phyloP scores from a whole-genome alignment of 768 basidiomycete species.

The Cyclocybe aegerita region DNA sequence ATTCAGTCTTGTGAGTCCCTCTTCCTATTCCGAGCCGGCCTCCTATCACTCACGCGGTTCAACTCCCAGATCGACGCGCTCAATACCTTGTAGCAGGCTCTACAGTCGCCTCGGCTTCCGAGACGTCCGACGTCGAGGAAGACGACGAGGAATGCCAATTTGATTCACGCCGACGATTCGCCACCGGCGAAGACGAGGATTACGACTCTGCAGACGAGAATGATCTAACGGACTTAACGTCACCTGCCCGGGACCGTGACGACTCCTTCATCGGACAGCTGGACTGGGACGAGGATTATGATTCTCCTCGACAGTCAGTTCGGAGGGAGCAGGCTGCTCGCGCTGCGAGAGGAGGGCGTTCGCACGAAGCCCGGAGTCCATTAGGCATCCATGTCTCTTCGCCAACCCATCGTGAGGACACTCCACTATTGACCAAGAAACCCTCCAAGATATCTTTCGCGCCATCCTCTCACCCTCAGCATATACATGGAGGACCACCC shows the following conservation, averaged over 20 bases:
- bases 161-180: conserved; percentile 17
- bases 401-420: conserved; percentile 22
- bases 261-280: conserved; percentile 28
- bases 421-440: conserved; percentile 40
- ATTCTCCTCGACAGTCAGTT: conserved; percentile 4
- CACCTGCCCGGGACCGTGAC: conserved; percentile 13
- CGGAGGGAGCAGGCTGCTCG: conserved; percentile 2
- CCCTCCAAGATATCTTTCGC: conserved; percentile 28
- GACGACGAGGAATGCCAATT: conserved; percentile 35
- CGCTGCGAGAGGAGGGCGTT: conserved; percentile 1
- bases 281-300: conserved; percentile 33
- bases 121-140: conserved; percentile 35
- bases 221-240: neutral
- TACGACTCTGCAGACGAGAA: conserved; percentile 18
- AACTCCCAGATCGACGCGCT: conserved; percentile 57
- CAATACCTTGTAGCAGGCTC: conserved; percentile 67
- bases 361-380: neutral
- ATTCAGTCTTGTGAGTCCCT: conserved; percentile 56
- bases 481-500: neutral
- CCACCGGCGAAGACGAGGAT: conserved; percentile 19
- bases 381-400: neutral
- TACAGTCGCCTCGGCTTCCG: conserved; percentile 49
- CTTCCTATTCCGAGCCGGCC: neutral
- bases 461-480: conserved; percentile 11
- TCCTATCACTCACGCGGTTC: conserved; percentile 1